A percentile compares a stretch with the other conserved stretches of the same genome.
Evolutionary conservation across 148 eudicot species (phyloP).

Genomic region (Arbutus unedo): DNA sequence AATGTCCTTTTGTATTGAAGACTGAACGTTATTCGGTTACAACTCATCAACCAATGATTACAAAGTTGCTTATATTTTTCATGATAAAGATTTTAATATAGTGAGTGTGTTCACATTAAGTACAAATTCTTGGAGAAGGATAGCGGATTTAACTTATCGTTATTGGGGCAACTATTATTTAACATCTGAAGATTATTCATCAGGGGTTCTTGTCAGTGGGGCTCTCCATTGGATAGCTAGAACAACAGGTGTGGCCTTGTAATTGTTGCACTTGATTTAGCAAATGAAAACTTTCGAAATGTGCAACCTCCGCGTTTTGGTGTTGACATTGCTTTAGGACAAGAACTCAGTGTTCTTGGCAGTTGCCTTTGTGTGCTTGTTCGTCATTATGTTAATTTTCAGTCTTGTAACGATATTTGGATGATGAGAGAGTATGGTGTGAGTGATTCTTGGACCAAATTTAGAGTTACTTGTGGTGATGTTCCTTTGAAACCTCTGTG

Average conservation of each 20-base stretch:
- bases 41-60: not conserved
- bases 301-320: not conserved
- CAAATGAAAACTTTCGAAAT: not conserved
- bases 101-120: not conserved
- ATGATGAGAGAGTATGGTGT: slow-evolving; percentile 15
- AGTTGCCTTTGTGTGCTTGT: slow-evolving; percentile 6
- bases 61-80: not conserved
- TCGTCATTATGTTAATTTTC: not conserved
- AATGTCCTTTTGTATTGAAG: not conserved
- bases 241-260: not conserved
- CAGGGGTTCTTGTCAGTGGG: slow-evolving; percentile 6
- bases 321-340: no score
- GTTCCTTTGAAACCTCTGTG: not conserved
- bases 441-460: slow-evolving; percentile 2
- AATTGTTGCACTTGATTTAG: slow-evolving; percentile 6
- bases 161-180: no score
- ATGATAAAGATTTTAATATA: not conserved
- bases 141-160: not conserved
- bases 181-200: no score
- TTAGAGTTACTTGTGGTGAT: not conserved
- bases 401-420: not conserved
- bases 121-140: slow-evolving; percentile 14
- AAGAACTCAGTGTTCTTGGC: not conserved
- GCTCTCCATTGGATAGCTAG: slow-evolving; percentile 3
- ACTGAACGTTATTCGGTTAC: not conserved